Evolutionary conservation across 1,139 yeast genomes (phyloP).

Genomic region (Suhomyces taliae): DNA sequence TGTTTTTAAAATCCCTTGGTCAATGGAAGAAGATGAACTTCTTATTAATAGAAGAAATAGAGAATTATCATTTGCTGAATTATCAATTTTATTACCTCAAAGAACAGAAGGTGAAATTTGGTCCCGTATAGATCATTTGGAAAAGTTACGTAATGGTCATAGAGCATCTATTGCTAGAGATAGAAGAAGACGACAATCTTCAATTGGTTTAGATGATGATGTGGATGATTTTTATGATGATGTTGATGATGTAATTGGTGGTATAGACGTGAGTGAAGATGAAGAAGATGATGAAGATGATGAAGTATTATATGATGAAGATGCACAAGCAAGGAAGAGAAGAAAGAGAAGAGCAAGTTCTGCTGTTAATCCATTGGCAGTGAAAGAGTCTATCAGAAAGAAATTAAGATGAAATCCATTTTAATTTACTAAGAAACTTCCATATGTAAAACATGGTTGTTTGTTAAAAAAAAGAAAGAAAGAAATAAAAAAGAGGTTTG

Average conservation of each 20-base stretch:
- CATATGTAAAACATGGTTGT: too few species aligned
- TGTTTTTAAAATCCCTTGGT: conserved; percentile 46
- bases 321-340: conserved; percentile 28
- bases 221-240: conserved; percentile 48
- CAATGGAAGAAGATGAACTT: conserved; percentile 75
- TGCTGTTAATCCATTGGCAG: conserved; percentile 45
- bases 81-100: conserved; percentile 69
- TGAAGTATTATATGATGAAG: conserved; percentile 44
- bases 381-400: conserved; percentile 18
- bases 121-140: conserved; percentile 59
- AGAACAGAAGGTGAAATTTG: conserved; percentile 75
- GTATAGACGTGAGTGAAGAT: conserved; percentile 35
- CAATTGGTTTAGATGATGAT: conserved; percentile 46
- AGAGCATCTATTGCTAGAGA: conserved; percentile 34
- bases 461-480: too few species aligned
- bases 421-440: too few species aligned
- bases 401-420: conserved; percentile 4
- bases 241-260: conserved; percentile 39
- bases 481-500: too few species aligned
- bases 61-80: conserved; percentile 70
- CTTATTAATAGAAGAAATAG: conserved; percentile 55
- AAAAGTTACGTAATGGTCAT: conserved; percentile 45
- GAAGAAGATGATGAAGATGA: conserved; percentile 25
- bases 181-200: conserved; percentile 36
- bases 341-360: conserved; percentile 46